Conservation (phyloP, 73 alveolate species). For the Stentor roeselii region DNA sequence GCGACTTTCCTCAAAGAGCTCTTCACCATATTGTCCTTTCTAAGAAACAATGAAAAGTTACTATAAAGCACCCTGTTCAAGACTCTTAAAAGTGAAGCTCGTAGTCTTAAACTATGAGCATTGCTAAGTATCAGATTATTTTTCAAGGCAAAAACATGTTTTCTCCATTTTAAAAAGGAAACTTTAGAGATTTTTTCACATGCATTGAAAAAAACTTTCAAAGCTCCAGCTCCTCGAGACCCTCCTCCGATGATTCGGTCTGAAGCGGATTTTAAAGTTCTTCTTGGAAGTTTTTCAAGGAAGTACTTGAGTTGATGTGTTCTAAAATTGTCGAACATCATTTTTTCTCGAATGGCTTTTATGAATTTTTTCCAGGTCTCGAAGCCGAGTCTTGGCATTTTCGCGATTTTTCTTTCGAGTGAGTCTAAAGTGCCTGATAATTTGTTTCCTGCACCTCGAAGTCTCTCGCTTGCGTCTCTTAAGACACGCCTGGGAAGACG, state of each 20-base stretch:
- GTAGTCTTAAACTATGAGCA: no score
- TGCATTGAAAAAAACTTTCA: background rate
- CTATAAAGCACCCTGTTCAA: no score
- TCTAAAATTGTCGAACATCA: background rate
- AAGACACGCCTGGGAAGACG: background rate
- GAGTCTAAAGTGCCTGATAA: background rate
- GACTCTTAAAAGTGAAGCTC: no score
- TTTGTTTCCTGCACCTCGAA: slow-evolving; percentile 12
- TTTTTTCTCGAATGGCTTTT: background rate
- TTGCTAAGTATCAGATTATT: no score
- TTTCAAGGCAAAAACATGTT: no score
- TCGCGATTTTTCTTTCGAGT: background rate
- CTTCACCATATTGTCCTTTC: no score
- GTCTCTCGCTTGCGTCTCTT: background rate
- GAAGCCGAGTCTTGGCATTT: slow-evolving; percentile 5
- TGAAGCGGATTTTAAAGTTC: slow-evolving; percentile 7
- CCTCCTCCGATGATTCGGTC: slow-evolving; percentile 10
- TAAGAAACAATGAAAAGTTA: no score
- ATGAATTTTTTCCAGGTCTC: background rate
- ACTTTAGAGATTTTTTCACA: background rate
- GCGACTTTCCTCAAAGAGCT: no score
- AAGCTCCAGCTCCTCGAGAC: background rate
- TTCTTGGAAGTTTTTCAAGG: background rate
- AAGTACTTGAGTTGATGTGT: background rate
- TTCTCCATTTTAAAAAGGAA: background rate